Evolutionary conservation across 148 eudicot genomes (phyloP).

Genomic region (Pouteria glomerata): DNA sequence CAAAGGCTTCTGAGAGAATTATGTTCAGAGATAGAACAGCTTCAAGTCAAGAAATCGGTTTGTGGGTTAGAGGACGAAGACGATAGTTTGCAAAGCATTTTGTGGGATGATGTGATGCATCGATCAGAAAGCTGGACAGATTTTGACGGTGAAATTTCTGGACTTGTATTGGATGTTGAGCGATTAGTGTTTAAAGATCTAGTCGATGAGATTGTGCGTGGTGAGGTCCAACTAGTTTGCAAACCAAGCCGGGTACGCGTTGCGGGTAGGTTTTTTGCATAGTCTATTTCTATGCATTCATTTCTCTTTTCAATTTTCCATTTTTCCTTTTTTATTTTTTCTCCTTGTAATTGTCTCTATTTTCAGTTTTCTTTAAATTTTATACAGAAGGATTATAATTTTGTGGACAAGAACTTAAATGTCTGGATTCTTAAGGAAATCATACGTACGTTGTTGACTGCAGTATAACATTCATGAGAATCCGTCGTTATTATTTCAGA

Average conservation of each 20-base stretch:
- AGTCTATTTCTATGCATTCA: too few species aligned
- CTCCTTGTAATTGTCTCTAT: too few species aligned
- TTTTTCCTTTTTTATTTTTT: too few species aligned
- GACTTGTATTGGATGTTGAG: constrained; percentile 68
- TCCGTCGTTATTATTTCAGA: too few species aligned
- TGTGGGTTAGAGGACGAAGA: constrained; percentile 50
- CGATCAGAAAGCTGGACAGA: constrained; percentile 57
- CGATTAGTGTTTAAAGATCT: constrained; percentile 79
- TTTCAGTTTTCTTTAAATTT: too few species aligned
- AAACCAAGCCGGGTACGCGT: constrained; percentile 38
- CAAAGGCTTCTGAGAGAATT: constrained; percentile 77
- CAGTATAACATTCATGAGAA: too few species aligned
- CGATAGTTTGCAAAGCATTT: constrained; percentile 56
- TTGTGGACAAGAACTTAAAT: too few species aligned
- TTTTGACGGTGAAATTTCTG: constrained; percentile 53
- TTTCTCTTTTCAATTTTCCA: too few species aligned
- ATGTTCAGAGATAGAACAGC: constrained; percentile 67
- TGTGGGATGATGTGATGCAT: constrained; percentile 64
- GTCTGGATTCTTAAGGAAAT: too few species aligned
- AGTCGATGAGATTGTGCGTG: constrained; percentile 59
- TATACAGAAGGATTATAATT: too few species aligned
- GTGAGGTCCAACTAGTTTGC: constrained; percentile 43
- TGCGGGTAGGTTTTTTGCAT: constrained; percentile 58
- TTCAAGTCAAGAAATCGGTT: constrained; percentile 32
- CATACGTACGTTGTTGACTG: too few species aligned